Evolutionary conservation across 352 stramenopile species (phyloP), one percentile per base, ranked within the genome.

Genomic region (Pythium volutum): DNA sequence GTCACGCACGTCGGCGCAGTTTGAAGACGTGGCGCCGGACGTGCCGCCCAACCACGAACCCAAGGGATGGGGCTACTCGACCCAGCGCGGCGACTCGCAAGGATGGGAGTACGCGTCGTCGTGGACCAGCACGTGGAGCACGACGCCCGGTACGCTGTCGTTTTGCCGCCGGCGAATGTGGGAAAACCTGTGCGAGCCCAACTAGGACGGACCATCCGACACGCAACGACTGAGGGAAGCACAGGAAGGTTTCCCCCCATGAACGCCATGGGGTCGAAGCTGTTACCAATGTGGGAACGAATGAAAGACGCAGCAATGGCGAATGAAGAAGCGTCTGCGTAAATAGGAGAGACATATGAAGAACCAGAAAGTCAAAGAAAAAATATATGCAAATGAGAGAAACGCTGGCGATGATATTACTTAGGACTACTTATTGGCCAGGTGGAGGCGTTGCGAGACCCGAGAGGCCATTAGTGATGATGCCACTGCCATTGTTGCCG

Each of bases 101-200:
- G 82, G 82, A 25, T 91, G 82, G 82, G 60, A 87, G 56, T 91
- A 91, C 53, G 76, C 79, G 10, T 71, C 66, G 26, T 84, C 74
- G 10, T 88, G 82, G 67, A 80, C 74, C n/a, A 80, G 82, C 0
- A 79, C 82, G 12, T 91, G 79, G 79, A 59, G 74, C 29, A 51
- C 70, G 6, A 31, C 49, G 1, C 58, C 62, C 31, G 45, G 66
- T 18, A 71, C 66, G 33, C 45, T 62, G 23, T 66, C 56, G 33
- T 89, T 81, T 45, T 76, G 71, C 36, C 80, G 80, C 34, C 76
- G 81, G 52, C 78, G 81, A 64, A 67, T 88, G 52, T 90, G 81
- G 81, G 76, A 88, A 56, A 89, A 89, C 59, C 72, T 87, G 48
- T 89, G 80, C 70, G 55, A 64, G 36, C 50, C 62, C 23, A 62